Base-by-base conservation (phyloP, 768 basidiomycete genomes). In the Ramaria sp. region DNA sequence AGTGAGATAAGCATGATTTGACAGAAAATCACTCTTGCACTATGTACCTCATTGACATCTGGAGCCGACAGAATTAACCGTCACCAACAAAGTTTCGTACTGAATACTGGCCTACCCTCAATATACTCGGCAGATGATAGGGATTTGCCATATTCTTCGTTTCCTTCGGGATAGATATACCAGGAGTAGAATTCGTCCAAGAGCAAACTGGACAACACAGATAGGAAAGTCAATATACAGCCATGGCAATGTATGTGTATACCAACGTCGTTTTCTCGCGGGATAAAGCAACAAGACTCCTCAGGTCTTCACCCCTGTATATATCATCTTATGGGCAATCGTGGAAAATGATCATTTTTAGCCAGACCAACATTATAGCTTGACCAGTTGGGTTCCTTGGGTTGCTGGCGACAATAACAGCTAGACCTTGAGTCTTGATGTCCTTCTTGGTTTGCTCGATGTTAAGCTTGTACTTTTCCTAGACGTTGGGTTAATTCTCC, bases 311-410 rank as follows among this genome's bases (percentile, higher is more conserved):
- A 3, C 88, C 91, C 58, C 83, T 83, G 61, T 3, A 37, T 36
- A 13, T 20, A 42, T 30, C 4, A 43, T 15, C 47, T 5, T 3
- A 12, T 55, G 12, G 30, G 48, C 51, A 49, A 15, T 28, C 37
- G 20, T 41, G 53, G n/a, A 18, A 10, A 34, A 34, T 43, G 27
- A 30, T 25, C 22, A 16, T 9, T 32, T 22, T 30, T 60, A 42
- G 22, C 32, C 16, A 15, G 10, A 65, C 68, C 22, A 61, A 88
- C 82, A 76, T 77, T 58, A 81, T 78, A 52, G 84, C 81, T 66
- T 95, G 93, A n/a, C 94, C 92, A 1, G 94, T 96, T 3, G 94
- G 93, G 65, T 96, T 97, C 52, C 93, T 82, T n/a, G 94, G 94
- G 69, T 96, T 97, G 22, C 88, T 92, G 0, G 90, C 87, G 42